phyloP scores from a whole-genome alignment of 441 rosid genomes.

The Brassica hybrid region DNA sequence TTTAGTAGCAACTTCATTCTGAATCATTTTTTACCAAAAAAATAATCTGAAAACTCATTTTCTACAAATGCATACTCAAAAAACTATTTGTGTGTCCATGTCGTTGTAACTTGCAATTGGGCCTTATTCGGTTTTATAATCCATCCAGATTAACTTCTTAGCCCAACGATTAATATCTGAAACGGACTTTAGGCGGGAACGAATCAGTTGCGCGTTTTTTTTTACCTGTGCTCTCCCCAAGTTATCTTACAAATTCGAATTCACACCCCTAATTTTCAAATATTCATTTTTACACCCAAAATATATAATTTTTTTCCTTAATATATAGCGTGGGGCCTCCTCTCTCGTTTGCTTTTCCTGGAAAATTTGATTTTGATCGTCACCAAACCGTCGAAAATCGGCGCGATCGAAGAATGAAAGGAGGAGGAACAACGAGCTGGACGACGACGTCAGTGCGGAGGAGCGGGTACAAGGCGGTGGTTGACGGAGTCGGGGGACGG shows the following conservation, averaged over 20 bases:
- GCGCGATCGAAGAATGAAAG: conserved; percentile 24
- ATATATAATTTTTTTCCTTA: background rate
- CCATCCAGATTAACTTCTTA: background rate
- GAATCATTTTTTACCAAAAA: too few relatives aligned
- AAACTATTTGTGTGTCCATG: background rate
- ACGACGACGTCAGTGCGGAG: conserved; percentile 62
- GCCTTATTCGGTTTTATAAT: too few relatives aligned
- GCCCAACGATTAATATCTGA: conserved; percentile 23
- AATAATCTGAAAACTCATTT: background rate
- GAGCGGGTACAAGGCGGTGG: conserved; percentile 67
- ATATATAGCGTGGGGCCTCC: conserved; percentile 12
- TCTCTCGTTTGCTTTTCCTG: conserved; percentile 17
- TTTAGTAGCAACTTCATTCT: background rate
- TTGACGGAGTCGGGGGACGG: conserved; percentile 63
- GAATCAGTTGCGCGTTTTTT: conserved; percentile 25
- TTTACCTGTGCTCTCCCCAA: conserved; percentile 9
- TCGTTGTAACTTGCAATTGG: background rate
- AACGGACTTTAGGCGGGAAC: conserved; percentile 41
- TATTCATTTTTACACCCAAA: conserved; percentile 7
- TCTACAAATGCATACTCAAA: background rate
- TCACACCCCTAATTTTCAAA: conserved; percentile 14
- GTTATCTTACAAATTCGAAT: conserved; percentile 23
- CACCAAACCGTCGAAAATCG: conserved; percentile 21
- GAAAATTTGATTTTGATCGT: background rate
- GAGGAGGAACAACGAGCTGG: conserved; percentile 47